These are phyloP conservation scores for Orbilia oligospora DNA, from an alignment of 2,329 filamentous ascomycete genomes.

Conservation along the genomic window DNA sequence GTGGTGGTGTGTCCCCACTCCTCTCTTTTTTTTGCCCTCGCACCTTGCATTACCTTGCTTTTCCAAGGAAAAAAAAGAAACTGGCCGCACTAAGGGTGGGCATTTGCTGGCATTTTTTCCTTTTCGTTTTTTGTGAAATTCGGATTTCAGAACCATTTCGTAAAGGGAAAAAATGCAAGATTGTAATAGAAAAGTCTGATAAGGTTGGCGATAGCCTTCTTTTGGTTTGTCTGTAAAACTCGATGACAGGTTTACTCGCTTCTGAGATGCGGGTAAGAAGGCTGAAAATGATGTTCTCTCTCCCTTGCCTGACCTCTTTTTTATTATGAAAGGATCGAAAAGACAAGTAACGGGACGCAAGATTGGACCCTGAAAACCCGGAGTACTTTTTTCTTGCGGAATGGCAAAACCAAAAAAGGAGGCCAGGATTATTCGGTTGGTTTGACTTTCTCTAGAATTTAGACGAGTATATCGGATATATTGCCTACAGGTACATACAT, in stretches of 20 bases:
- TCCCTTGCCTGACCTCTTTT: background rate
- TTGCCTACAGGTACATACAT: conserved; percentile 6
- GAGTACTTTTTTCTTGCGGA: background rate
- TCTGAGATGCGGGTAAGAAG: conserved; percentile 37
- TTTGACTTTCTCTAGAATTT: conserved; percentile 35
- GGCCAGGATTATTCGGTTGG: conserved; percentile 13
- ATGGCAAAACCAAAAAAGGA: background rate
- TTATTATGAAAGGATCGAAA: conserved; percentile 14
- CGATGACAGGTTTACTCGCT: conserved; percentile 31
- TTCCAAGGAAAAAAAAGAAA: conserved; percentile 19
- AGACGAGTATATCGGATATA: conserved; percentile 19
- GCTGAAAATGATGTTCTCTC: conserved; percentile 19
- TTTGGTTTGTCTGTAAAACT: background rate
- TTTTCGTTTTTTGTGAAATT: conserved; percentile 1
- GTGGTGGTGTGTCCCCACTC: conserved; percentile 15
- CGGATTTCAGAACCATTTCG: background rate
- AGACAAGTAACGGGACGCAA: conserved; percentile 13
- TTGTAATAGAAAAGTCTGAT: conserved; percentile 46
- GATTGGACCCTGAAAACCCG: conserved; percentile 36
- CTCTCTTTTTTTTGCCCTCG: conserved; percentile 11
- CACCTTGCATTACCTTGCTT: conserved; percentile 39
- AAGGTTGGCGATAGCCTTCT: conserved; percentile 29
- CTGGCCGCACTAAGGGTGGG: background rate
- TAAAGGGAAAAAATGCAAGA: conserved; percentile 43
- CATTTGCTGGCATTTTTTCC: conserved; percentile 12